Evolutionary conservation across 2,329 filamentous ascomycete genomes (phyloP), one percentile per base, ranked within the genome.

Genomic region (Chaetomiaceae sp.): DNA sequence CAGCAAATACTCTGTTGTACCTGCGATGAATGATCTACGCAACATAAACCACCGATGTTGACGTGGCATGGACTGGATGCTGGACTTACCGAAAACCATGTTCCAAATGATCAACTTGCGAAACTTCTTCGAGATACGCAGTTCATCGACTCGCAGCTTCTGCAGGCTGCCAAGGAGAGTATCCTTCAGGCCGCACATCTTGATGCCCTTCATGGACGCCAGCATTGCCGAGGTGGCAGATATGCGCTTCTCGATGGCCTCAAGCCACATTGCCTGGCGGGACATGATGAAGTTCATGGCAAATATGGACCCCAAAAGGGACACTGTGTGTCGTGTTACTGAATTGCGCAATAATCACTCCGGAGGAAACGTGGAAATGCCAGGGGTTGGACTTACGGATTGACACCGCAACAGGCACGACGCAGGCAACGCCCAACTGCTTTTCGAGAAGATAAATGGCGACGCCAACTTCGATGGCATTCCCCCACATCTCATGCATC

Each of bases 401-500:
- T 0, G 75, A 71, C 2, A 76, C 63, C 0, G 69, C 66, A 5
- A 81, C 65, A 0, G 77, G 76, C 0, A 73, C 70, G 0, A 71
- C 60, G 34, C 75, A 79, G 0, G 75, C 73, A 0, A 66, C 62
- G 0, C 77, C 76, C 1, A 81, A 57, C 42, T 76, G 68, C 4
- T 57, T 58, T 17, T 77, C 64, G 0, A 81, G 63, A 0, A 80
- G 64, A 60, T 68, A 80, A 20, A 87, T 76, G 1, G 81, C 75
- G 3, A 83, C 79, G 7, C 69, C 70, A 20, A 78, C 72, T 51
- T 79, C 74, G 50, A 77, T 73, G 1, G 77, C 69, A 44, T 78
- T 73, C 37, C 73, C 73, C 64, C 86, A 86, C 1, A 91, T 74
- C 38, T 87, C 83, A 13, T 88, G 74, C 27, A 73, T 49, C 1